A percentile compares a stretch with the other conserved stretches of the same genome.
Conservation (phyloP, 441 rosid species). For the Mallotus repandus region DNA sequence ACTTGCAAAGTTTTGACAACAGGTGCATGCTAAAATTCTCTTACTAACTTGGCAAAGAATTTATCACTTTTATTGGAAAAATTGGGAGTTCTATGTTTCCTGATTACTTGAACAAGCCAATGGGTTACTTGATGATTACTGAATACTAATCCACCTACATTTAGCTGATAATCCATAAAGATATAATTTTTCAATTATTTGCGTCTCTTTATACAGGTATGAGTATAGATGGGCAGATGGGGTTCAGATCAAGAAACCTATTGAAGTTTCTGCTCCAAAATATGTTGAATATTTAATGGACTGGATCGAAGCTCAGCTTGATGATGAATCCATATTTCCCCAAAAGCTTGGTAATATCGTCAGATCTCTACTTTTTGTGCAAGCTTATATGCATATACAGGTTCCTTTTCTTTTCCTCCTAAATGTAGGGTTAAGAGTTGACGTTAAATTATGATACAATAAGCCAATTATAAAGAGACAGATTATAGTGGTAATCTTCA, state of each 20-base stretch:
- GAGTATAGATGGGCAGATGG: constrained; percentile 99
- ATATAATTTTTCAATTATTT: neutral
- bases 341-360: constrained; percentile 80
- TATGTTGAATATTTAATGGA: constrained; percentile 98
- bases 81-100: neutral
- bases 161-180: constrained; percentile 5
- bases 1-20: neutral
- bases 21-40: neutral
- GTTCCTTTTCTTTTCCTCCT: neutral
- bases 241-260: constrained; percentile 94
- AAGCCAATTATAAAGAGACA: neutral
- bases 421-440: neutral
- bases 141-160: neutral
- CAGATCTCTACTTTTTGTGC: neutral
- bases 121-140: neutral
- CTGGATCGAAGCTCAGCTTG: constrained; percentile 95
- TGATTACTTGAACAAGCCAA: neutral
- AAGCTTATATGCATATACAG: neutral
- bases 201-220: constrained; percentile 48
- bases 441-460: neutral
- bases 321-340: constrained; percentile 93
- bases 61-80: neutral
- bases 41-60: neutral
- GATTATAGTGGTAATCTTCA: neutral
- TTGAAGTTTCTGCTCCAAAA: constrained; percentile 97